phyloP scores from a whole-genome alignment of 495 filamentous ascomycete species.

The Xylaria scruposa region DNA sequence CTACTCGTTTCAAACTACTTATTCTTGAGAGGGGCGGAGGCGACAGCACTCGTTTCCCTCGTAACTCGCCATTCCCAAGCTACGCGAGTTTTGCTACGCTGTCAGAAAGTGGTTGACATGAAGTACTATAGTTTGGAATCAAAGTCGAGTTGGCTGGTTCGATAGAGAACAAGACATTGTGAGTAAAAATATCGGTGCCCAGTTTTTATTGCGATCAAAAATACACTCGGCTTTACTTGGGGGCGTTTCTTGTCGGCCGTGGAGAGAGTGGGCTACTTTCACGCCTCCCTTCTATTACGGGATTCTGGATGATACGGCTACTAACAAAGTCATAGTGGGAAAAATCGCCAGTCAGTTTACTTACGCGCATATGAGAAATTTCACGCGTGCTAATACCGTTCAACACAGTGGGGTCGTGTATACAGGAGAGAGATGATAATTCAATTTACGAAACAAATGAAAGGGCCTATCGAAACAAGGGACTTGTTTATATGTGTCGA shows the following conservation, averaged over 20 bases:
- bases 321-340: constrained; percentile 11
- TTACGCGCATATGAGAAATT: neutral
- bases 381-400: neutral
- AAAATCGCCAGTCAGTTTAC: neutral
- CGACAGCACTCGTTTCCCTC: neutral
- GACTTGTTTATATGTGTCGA: neutral
- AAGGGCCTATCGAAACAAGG: neutral
- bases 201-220: too few relatives aligned
- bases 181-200: neutral
- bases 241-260: neutral
- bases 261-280: neutral
- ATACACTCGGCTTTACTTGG: neutral
- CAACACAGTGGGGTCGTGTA: neutral
- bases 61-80: neutral
- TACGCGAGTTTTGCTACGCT: neutral
- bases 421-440: neutral
- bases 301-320: too few relatives aligned
- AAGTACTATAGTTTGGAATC: constrained; percentile 8
- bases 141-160: constrained; percentile 13
- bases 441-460: neutral
- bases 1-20: neutral
- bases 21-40: neutral
- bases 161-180: neutral
- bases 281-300: too few relatives aligned
- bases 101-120: constrained; percentile 7